Base-by-base conservation (phyloP, 2,329 filamentous ascomycete genomes). In the Colletotrichum tanaceti region DNA sequence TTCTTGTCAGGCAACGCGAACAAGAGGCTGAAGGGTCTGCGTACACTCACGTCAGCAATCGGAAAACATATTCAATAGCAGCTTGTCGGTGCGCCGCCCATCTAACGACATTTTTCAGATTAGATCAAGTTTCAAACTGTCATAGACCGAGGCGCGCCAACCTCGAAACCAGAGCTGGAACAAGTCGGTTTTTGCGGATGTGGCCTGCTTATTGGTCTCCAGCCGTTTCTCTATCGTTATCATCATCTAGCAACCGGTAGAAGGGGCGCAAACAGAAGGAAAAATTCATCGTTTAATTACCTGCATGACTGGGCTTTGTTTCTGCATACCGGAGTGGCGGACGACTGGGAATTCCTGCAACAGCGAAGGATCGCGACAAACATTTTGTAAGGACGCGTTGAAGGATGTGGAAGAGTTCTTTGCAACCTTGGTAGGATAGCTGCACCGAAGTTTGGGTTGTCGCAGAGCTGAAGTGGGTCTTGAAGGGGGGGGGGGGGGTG, bases 71-170 rank as follows among this genome's bases (percentile, higher is more conserved):
- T 73, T 13, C 46, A 50, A 52, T 63, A 70, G 52, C 32, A 5
- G 39, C n/a, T 43, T 58, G 46, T 11, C 24, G 43, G 58, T 24
- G 46, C 32, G 32, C 50, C 32, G 43, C 20, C 28, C 22, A 44
- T 46, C 10, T 22, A 14, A 9, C 41, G 10, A n/a, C 39, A 49
- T 32, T 66, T 58, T 76, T 89, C 86, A 88, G 86, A 89, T 89
- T 88, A 89, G 87, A 88, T 89, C 86, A 89, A 89, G 86, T 88
- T 82, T 84, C 80, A 76, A 70, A 75, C 80, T 80, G 75, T 82
- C 82, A 83, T 76, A 22, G 79, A 82, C 80, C 72, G 58, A 62
- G 57, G 73, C 63, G 71, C 75, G 76, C 73, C 73, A 75, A 74
- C 71, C 72, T 77, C 77, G 79, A 77, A 86, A 86, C 86, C 86